Base-by-base conservation (phyloP, 2,329 filamentous ascomycete genomes). In the Triangularia verruculosa region DNA sequence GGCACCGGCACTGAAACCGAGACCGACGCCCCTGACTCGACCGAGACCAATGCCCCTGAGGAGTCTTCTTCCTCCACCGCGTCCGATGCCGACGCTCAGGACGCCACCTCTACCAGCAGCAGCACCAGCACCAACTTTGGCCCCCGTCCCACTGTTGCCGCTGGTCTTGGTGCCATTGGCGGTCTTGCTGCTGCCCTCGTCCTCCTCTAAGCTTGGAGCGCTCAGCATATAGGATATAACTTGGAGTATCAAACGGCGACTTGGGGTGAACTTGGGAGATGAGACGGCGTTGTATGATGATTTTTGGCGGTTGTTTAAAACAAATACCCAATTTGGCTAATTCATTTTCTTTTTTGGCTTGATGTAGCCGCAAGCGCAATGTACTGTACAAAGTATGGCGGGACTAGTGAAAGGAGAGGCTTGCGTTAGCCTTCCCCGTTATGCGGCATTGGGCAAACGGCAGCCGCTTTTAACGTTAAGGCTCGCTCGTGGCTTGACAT, bases 111-210 rank as follows among this genome's bases (percentile, higher is more conserved):
- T 32, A 47, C 63, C 20, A 34, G 28, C 52, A 53, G 43, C 25
- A 66, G 57, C 56, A 20, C 57, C 17, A 69, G 43, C 64, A 61
- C 54, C 30, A 71, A 69, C 64, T 51, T 30, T 20, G 70, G 66
- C 17, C 67, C 71, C 9, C 64, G 67, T 27, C 69, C 64, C 39
- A 72, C 71, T 13, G 70, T 69, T 6, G 69, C 66, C 3, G 66
- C 70, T 24, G 67, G 66, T 8, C 63, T 72, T 20, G 71, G 71
- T 55, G 70, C 68, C 62, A 64, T 72, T 43, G 71, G 70, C 53
- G 71, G 71, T 6, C 57, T 72, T 47, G 54, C 72, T 13, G 71
- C 70, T 25, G 71, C 69, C 43, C 63, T 70, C 34, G 70, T 68
- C 25, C 64, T 72, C 15, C 69, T 72, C 43, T 72, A 68, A 69